Base-by-base conservation (phyloP, 2,329 filamentous ascomycete species). In the Monosporascus sp. region DNA sequence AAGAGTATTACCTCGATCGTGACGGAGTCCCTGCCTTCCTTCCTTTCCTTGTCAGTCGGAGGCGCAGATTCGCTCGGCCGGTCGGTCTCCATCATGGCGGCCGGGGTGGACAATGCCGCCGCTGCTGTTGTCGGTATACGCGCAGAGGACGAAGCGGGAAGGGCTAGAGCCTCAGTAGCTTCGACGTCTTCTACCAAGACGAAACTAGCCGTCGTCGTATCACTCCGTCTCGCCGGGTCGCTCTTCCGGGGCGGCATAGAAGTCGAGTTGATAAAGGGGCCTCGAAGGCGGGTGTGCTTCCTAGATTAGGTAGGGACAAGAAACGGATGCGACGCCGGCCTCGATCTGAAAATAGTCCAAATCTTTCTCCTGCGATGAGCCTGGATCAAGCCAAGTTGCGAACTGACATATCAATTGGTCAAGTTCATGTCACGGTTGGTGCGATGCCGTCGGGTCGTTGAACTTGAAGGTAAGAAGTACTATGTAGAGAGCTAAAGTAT, bases 211-310 rank as follows among this genome's bases (percentile, higher is more conserved):
- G 71, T 72, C 11, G 78, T 75, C 44, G 71, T 72, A 58, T 78
- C 74, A 70, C 72, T 75, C 56, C 69, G 72, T 56, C 71, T 72
- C 42, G 64, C 52, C 27, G 69, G 62, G 59, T 81, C 79, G 57
- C 74, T 78, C 66, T 84, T 85, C 50, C 77, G 75, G 25, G 80
- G 74, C 47, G 81, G 78, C 81, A 84, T 83, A 51, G 60, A 56
- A 31, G 27, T 31, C 9, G 58, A 47, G 51, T 51, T 41, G 51
- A 48, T 47, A 51, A 51, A 51, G 58, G 60, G 53, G 41, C 15
- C 22, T 14, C 2, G 6, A 37, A 31, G 24, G 15, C 1, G 17
- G 34, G 6, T 18, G 24, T 50, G 45, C 11, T 48, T 45, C 37
- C 8, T 17, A 51, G 37, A 38, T 3, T 49, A 34, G 14, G 18